A percentile compares a stretch with the other conserved stretches of the same genome.
phyloP scores from a whole-genome alignment of 2,329 filamentous ascomycete species.

The Aspergillus pseudonomiae region DNA sequence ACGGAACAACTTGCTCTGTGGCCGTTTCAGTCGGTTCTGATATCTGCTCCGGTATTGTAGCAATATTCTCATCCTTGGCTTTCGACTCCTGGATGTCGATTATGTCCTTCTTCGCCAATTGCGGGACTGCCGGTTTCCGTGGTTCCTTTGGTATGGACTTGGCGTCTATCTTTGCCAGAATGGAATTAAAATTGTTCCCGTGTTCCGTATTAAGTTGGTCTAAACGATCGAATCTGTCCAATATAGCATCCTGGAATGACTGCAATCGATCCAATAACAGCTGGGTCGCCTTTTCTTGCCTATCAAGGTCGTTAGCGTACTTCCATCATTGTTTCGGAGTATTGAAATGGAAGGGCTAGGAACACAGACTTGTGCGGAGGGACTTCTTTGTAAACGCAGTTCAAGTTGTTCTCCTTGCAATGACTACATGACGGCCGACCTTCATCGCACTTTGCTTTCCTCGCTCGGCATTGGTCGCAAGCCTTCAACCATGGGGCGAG shows the following conservation, averaged over 20 bases:
- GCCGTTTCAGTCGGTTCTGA: slow-evolving; percentile 1
- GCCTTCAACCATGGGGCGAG: slow-evolving; percentile 58
- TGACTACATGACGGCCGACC: slow-evolving; percentile 78
- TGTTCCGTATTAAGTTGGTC: slow-evolving; percentile 25
- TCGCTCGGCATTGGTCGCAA: slow-evolving; percentile 83
- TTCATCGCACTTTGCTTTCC: slow-evolving; percentile 93
- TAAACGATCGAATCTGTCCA: slow-evolving; percentile 26
- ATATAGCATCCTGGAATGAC: slow-evolving; percentile 35
- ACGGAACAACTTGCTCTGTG: slow-evolving; percentile 18
- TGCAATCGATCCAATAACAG: slow-evolving; percentile 39
- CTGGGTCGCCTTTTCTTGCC: slow-evolving; percentile 47
- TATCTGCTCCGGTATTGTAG: slow-evolving; percentile 11
- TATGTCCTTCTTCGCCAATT: slow-evolving; percentile 30
- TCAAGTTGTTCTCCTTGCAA: slow-evolving; percentile 82
- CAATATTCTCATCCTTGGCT: slow-evolving; percentile 15
- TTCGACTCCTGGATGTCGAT: slow-evolving; percentile 17
- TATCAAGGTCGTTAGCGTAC: slow-evolving; percentile 20
- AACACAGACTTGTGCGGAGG: slow-evolving; percentile 80
- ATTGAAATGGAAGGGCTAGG: neutral
- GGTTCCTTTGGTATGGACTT: slow-evolving; percentile 9
- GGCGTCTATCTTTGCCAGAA: neutral
- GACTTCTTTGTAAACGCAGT: slow-evolving; percentile 87
- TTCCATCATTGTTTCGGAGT: neutral
- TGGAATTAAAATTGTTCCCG: slow-evolving; percentile 13
- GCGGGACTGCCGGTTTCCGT: slow-evolving; percentile 18